Evolutionary conservation across 2,329 filamentous ascomycete genomes (phyloP), one percentile per base, ranked within the genome.

Genomic region (Ceratocystis lukuohia): DNA sequence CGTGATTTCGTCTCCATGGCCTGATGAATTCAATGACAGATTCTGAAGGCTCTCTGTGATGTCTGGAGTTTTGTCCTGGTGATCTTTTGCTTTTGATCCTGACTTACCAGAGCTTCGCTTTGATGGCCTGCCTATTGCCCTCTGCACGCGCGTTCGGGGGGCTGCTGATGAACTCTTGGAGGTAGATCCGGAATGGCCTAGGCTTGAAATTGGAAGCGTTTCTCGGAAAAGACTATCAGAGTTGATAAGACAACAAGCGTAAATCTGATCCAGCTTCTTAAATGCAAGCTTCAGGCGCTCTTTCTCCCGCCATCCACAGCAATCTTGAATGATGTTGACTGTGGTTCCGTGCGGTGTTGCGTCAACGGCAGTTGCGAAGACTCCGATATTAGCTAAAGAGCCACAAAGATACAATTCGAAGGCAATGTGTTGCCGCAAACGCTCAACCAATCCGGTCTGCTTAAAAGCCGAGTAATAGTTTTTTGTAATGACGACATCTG

Each of bases 321-420:
- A 96, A 74, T 97, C 91, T 64, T 94, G 87, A 48, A 97, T 79
- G 12, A 97, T 79, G 4, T 88, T 94, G 72, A 96, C 90, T n/a
- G 84, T 80, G 72, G 96, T 86, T 3, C 92, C 94, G 74, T 96
- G 88, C 22, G 88, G 84, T 1, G 90, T 92, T 10, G 93, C 94
- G 72, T 96, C 94, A 69, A 96, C 80, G 2, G 91, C 91, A 0
- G 93, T 96, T 6, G 94, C 93, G 73, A 94, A 91, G 61, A 97
- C 86, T 41, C 91, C 92, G 45, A 95, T 79, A 72, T 97, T 96
- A 56, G 88, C 89, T 62, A 96, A 81, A 57, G 88, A 88, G 25
- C 94, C 94, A 72, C 89, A 95, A 28, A 97, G 83, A 75, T 89
- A 96, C 12, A 99, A 79, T 71, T 96, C 89, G 1, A 91, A 96